Base-by-base conservation (phyloP, 1,284 basidiomycete species). In the Rhodotorula sp. region DNA sequence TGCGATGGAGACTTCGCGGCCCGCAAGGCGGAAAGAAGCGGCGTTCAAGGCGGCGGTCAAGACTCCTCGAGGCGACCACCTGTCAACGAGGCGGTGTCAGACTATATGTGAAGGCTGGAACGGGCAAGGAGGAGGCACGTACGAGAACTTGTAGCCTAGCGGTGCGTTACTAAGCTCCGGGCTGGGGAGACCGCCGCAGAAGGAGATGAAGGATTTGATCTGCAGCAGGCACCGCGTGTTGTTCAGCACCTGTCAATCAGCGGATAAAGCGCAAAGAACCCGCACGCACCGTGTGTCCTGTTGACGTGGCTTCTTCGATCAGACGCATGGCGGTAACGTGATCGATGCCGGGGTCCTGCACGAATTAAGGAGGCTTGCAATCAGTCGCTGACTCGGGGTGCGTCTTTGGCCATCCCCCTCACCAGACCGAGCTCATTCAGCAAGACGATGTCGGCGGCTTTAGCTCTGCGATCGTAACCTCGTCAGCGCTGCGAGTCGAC, bases 171-270 rank as follows among this genome's bases (percentile, higher is more conserved):
- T 83, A 6, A 83, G 84, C 62, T 91, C 89, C 0, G 92, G 91
- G 5, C 90, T 89, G 1, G 94, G 95, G 19, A 98, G 83, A 2
- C 94, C 95, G 19, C 95, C 94, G 74, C 94, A 98, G 85, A 95
- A 97, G 0, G 92, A 95, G 2, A 89, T 88, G 81, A 97, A 97
- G 0, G 91, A 91, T 1, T 86, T 81, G 26, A 94, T 85, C 79
- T 75, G 55, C 34, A 21, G 16, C 45, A 21, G n/a, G 31, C 49
- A 50, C 15, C 6, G 6, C 8, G 1, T 14, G 3, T 23, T 23
- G 18, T 31, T 63, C 52, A 55, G 31, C 2, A 6, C 21, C 14
- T 5, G n/a, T 5, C 18, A 8, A 0, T 15, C 16, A 3, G 16
- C 12, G 8, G 38, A 12, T 43, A 14, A 2, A 12, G 3, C 5